Evolutionary conservation across 2,329 filamentous ascomycete species (phyloP), one percentile per base, ranked within the genome.

Genomic region (Colletotrichum australisinense): DNA sequence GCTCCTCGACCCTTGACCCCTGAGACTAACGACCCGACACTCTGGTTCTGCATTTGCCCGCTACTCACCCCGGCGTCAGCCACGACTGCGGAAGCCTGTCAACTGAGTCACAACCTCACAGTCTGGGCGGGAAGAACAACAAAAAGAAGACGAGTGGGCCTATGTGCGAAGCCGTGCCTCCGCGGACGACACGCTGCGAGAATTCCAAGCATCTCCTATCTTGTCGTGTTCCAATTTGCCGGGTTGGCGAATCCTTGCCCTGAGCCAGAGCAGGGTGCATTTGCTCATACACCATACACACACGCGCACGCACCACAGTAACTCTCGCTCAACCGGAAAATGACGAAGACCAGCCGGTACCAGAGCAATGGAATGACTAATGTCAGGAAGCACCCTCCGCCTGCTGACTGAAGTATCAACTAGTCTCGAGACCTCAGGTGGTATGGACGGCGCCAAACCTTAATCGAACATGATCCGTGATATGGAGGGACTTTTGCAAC

Each of bases 1-100:
- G n/a, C 59, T 60, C 4, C n/a, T 73, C 70, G 60, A 73, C 56
- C 70, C 70, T 73, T 70, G 70, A 70, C 70, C 70, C 70, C 70
- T 70, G 67, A 38, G 60, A 68, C 67, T 42, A 30, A 19, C 24
- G 60, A 73, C 70, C 70, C 70, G 67, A 73, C 70, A 73, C 62
- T 73, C 60, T 73, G 70, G 70, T 70, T 56, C 68, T 64, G 60
- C 53, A 32, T 55, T 66, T 58, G 63, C 32, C 59, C 67, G 60
- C 70, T 60, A 65, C 66, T 59, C 66, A 57, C 60, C 65, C 70
- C 70, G 46, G 60, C 57, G 46, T 49, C 60, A 52, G 67, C 70
- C 60, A 73, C 67, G 69, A 49, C 42, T 8, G 42, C 42, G 42
- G 42, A 49, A 69, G 59, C 55, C 42, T 58, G 69, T 69, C 66